A percentile compares a stretch with the other conserved stretches of the same genome.
These are phyloP conservation scores for Xylaria sp. DNA, from an alignment of 495 filamentous ascomycete species.

Conservation along the genomic window DNA sequence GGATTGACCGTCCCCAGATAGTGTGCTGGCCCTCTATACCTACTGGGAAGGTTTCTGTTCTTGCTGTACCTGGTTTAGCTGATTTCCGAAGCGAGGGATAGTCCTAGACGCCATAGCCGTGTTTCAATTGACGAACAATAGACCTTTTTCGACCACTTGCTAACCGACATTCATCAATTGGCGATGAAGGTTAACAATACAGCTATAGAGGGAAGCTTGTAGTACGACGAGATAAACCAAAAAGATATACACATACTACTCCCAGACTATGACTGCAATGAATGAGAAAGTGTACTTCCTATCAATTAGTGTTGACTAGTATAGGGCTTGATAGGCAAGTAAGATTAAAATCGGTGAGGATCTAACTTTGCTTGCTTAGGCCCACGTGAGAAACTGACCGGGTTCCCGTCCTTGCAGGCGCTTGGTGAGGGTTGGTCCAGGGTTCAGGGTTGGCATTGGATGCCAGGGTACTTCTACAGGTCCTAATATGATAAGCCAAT, in stretches of 20 bases:
- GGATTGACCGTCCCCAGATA: not conserved
- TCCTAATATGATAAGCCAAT: not conserved
- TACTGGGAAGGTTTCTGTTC: not conserved
- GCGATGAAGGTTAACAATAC: not conserved
- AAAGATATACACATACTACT: not conserved
- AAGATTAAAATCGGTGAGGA: conserved; percentile 14
- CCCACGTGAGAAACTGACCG: conserved; percentile 3
- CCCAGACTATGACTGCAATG: not conserved
- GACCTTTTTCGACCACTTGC: not conserved
- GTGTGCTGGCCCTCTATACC: not conserved
- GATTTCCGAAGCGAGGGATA: not conserved
- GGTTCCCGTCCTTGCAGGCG: conserved; percentile 12
- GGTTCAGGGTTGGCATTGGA: not conserved
- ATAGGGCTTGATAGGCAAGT: no score
- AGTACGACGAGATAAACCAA: not conserved
- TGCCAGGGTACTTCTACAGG: not conserved
- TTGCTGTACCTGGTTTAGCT: not conserved
- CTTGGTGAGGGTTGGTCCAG: no score
- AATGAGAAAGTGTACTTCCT: not conserved
- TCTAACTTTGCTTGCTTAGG: conserved; percentile 5
- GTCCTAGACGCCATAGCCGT: not conserved
- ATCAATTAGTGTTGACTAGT: no score
- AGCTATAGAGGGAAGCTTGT: not conserved
- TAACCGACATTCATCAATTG: not conserved
- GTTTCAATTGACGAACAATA: not conserved